Evolutionary conservation across 2,329 filamentous ascomycete genomes (phyloP), one percentile per base, ranked within the genome.

Genomic region (Geoglossum cookeanum): DNA sequence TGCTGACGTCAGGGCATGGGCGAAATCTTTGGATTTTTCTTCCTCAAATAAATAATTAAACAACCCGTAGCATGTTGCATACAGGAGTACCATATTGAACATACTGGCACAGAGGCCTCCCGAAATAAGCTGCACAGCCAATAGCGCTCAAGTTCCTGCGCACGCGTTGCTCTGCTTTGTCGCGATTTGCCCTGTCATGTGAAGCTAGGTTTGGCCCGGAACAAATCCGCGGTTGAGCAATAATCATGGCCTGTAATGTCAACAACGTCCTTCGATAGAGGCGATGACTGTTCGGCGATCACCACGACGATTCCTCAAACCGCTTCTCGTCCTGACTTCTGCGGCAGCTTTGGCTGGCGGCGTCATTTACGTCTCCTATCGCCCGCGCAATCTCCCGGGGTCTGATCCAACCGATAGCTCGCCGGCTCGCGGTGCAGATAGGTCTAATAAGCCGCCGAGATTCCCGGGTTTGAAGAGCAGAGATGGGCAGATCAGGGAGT

Each of bases 381-480:
- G 83, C 42, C 84, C 84, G 11, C 78, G 82, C 64, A 80, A 85
- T 66, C 84, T 88, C 59, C 84, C 84, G 52, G 84, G 84, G 55
- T 77, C 76, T 61, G 81, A 85, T 61, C 78, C 78, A 11, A 78
- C 84, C 3, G 79, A 77, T 3, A 84, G 87, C 1, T 82, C 83
- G 39, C 84, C 84, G 1, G 81, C 80, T 58, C 84, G 81, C 65
- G 80, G 80, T 62, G 77, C 81, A 61, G 81, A 83, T 62, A 84
- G 84, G 61, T 75, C 78, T 57, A 85, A 87, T 68, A 76, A 72
- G 61, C 78, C 84, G 45, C 83, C 83, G 13, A 74, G 74, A 42
- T 86, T 85, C 64, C 83, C 83, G n/a, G 71, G 70, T 56, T 72
- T 80, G 58, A 83, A 80, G 70, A 72, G 74, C 54, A 74, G 83